Conservation (phyloP, 179 eudicot species). For the Silene noctiflora region DNA sequence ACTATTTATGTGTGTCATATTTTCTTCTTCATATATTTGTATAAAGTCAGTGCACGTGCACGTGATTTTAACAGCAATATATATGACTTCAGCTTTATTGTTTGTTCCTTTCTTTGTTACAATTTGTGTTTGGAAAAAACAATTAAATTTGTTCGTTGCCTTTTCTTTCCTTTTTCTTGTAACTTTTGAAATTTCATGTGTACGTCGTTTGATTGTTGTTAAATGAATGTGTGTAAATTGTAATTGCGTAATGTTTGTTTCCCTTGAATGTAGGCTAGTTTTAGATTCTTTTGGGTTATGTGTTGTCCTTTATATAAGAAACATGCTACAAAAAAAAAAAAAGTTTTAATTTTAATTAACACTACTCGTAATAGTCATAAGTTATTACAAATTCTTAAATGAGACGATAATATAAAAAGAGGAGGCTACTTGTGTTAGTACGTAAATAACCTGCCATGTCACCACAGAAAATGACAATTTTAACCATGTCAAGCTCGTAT, state of each 20-base stretch:
- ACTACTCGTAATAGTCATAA: too few species aligned
- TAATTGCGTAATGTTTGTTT: neutral
- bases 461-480: too few species aligned
- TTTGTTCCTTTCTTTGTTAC: conserved; percentile 1
- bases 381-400: too few species aligned
- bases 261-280: neutral
- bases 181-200: neutral
- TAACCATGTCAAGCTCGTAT: too few species aligned
- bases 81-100: neutral
- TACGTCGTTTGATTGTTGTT: neutral
- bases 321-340: too few species aligned
- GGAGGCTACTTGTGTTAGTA: too few species aligned
- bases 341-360: too few species aligned
- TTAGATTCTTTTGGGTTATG: neutral
- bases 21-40: conserved; percentile 11
- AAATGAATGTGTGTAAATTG: neutral
- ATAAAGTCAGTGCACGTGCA: conserved; percentile 31
- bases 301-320: neutral
- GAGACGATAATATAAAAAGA: too few species aligned
- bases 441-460: too few species aligned
- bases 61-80: neutral
- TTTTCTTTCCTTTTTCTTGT: conserved; percentile 12
- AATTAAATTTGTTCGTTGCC: neutral
- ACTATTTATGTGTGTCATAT: neutral
- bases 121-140: too few species aligned